phyloP scores from a whole-genome alignment of 345 rosid genomes.

The Ailanthus altissimus region DNA sequence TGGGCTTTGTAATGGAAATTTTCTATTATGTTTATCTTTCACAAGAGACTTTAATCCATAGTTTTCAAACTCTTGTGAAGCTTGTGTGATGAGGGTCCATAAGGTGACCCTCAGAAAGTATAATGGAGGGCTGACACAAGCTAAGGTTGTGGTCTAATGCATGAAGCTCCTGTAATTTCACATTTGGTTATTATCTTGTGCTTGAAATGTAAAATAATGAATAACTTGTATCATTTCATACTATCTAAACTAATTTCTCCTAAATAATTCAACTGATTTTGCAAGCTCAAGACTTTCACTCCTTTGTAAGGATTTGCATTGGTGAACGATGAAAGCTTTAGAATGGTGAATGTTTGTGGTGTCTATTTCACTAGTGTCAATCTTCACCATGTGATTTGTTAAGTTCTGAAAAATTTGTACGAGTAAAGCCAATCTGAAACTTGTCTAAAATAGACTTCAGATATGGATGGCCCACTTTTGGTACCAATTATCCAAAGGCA shows the following conservation, averaged over 20 bases:
- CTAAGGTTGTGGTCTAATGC: background rate
- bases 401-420: too few species aligned
- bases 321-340: too few species aligned
- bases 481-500: too few species aligned
- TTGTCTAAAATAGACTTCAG: too few species aligned
- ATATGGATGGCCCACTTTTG: too few species aligned
- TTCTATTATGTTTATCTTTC: background rate
- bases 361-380: too few species aligned
- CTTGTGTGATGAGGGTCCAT: background rate
- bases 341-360: too few species aligned
- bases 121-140: background rate
- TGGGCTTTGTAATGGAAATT: slow-evolving; percentile 9
- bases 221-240: background rate
- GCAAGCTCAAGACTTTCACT: too few species aligned
- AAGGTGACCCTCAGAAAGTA: background rate
- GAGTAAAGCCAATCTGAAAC: too few species aligned
- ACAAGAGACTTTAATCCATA: background rate
- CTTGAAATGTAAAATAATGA: background rate
- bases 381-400: too few species aligned
- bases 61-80: slow-evolving; percentile 3
- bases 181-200: background rate
- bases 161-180: background rate
- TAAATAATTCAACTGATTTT: background rate
- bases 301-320: too few species aligned
- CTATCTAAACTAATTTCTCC: background rate